These are phyloP conservation scores for Didymella glomerata DNA, from an alignment of 2,329 filamentous ascomycete species.

Conservation along the genomic window DNA sequence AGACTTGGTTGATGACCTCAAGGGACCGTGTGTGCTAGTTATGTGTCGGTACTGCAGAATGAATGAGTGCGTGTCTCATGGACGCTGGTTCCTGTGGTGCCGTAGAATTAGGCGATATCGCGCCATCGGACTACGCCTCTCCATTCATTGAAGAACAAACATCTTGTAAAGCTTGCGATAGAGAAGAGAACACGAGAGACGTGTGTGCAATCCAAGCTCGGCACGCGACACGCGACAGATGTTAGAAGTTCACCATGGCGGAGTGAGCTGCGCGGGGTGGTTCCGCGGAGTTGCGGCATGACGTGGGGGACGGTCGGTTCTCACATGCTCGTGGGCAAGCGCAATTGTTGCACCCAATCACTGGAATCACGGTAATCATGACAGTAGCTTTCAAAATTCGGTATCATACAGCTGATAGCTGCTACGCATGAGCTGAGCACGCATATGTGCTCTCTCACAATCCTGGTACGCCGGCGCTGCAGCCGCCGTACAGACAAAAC, in stretches of 20 bases:
- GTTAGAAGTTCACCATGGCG: conserved; percentile 7
- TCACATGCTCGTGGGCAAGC: conserved; percentile 6
- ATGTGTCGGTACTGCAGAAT: neutral
- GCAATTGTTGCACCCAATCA: conserved; percentile 15
- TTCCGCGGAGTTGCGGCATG: conserved; percentile 23
- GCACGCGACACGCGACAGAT: conserved; percentile 24
- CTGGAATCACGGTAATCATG: conserved; percentile 5
- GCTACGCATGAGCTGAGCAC: conserved; percentile 27
- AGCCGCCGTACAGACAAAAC: conserved; percentile 23
- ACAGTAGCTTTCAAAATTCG: conserved; percentile 24
- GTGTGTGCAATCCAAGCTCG: neutral
- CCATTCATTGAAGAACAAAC: conserved; percentile 26
- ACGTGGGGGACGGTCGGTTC: conserved; percentile 21
- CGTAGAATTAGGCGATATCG: conserved; percentile 49
- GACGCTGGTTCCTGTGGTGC: neutral
- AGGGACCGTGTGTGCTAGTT: neutral
- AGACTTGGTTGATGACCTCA: neutral
- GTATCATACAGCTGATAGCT: conserved; percentile 41
- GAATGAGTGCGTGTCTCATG: conserved; percentile 7
- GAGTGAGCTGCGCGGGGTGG: conserved; percentile 12
- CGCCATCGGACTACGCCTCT: conserved; percentile 47
- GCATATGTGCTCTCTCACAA: conserved; percentile 24
- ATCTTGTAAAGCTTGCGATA: conserved; percentile 17
- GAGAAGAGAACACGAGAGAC: conserved; percentile 1
- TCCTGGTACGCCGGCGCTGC: conserved; percentile 25